Base-by-base conservation (phyloP, 208 protist genomes). In the Blastocrithidia nonstop region DNA sequence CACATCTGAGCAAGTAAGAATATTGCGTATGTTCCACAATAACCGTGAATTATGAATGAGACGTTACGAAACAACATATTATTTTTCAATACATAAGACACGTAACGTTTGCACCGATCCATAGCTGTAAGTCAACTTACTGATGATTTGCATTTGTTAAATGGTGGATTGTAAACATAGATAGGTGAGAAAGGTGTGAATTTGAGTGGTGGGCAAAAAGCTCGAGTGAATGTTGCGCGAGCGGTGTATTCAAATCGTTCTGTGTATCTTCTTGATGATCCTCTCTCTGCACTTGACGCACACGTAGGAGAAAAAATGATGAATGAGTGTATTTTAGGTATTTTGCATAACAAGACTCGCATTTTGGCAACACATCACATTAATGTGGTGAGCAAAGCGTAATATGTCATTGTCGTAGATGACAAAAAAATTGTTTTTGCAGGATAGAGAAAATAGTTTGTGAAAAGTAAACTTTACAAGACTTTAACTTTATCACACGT, bases 311-410 rank as follows among this genome's bases (percentile, higher is more conserved):
- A 62, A 26, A 55, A 46, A 6, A 59, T 92, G 20, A 59, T 89
- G 53, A 49, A 46, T 9, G 65, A 81, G 45, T 50, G 60, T 29
- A 35, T 85, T 21, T 24, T 63, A 23, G 32, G 83, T 11, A 20
- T 48, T 8, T 53, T 98, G 27, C 45, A 45, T 6, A 44, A 51
- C 23, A 93, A 84, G 46, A 95, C 92, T 2, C 63, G 83, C 6
- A 38, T 98, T 1, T 61, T 98, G 0, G 85, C 93, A 9, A 97
- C 94, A 13, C 91, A 97, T 66, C 80, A 94, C n/a, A n/a, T n/a
- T n/a, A n/a, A 41, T 41, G 26, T 24, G 1, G 36, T 41, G 6
- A 6, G 26, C 1, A 3, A 9, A 41, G 26, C 21, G 23, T 79
- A 95, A 48, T 50, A 68, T n/a, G 66, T 96, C 35, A 55, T 96